These are phyloP conservation scores for Hansenula lynferdii DNA, from an alignment of 1,139 yeast species.

Conservation along the genomic window DNA sequence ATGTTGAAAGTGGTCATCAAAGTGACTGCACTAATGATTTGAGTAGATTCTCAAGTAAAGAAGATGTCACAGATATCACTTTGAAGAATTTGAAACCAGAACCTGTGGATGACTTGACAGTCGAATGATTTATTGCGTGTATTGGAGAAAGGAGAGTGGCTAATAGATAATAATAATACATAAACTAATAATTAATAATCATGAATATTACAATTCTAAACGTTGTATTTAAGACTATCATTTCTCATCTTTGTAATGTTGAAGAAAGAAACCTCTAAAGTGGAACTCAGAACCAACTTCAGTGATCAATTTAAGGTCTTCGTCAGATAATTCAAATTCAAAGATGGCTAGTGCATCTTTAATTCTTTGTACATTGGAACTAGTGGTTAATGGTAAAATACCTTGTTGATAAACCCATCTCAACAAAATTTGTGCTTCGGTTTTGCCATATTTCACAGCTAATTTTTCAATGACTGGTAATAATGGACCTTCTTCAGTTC, in stretches of 20 bases:
- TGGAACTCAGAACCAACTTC: no score
- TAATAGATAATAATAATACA: no score
- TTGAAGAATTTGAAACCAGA: slow-evolving; percentile 15
- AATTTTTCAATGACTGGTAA: slow-evolving; percentile 21
- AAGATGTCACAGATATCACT: slow-evolving; percentile 16
- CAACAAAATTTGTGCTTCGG: slow-evolving; percentile 31
- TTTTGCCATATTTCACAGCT: slow-evolving; percentile 29
- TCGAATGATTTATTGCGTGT: no score
- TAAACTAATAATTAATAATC: no score
- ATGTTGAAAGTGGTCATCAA: slow-evolving; percentile 14
- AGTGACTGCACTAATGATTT: slow-evolving; percentile 16
- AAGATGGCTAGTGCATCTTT: slow-evolving; percentile 38
- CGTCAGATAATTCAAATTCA: slow-evolving; percentile 32
- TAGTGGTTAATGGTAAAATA: slow-evolving; percentile 41
- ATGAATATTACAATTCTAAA: no score
- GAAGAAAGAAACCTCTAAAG: no score
- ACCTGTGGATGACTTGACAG: slow-evolving; percentile 18
- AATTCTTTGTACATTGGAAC: slow-evolving; percentile 39
- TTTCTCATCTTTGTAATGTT: no score
- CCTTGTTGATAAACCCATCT: slow-evolving; percentile 37
- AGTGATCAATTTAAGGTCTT: slow-evolving; percentile 30
- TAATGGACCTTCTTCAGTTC: slow-evolving; percentile 36
- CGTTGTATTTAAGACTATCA: no score
- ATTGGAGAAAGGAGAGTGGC: no score
- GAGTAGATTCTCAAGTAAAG: slow-evolving; percentile 20